These are phyloP conservation scores for Quercus aquifolioides DNA, from an alignment of 306 rosid species.

Conservation along the genomic window DNA sequence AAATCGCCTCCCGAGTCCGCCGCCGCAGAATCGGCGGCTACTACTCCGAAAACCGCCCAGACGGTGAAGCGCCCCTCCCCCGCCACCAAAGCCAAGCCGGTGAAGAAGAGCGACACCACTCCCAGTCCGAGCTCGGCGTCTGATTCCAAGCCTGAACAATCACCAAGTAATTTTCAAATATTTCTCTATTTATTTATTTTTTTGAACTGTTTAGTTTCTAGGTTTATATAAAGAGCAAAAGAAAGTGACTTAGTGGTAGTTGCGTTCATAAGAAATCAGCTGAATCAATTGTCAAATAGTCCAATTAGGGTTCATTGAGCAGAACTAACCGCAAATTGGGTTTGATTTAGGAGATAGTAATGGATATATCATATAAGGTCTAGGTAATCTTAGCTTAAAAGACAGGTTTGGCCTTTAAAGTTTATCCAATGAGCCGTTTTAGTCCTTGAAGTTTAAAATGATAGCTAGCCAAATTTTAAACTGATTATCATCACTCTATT, in stretches of 20 bases:
- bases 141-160: constrained; percentile 28
- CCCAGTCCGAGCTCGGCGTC: constrained; percentile 18
- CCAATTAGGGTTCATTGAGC: background rate
- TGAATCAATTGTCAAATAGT: background rate
- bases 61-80: constrained; percentile 31
- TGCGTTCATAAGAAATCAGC: background rate
- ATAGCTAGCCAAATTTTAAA: too few species aligned
- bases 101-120: constrained; percentile 44
- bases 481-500: too few species aligned
- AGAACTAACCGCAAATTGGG: background rate
- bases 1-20: constrained; percentile 27
- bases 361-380: too few species aligned
- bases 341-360: too few species aligned
- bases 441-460: too few species aligned
- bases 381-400: too few species aligned
- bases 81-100: constrained; percentile 32
- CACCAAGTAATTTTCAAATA: constrained; percentile 34
- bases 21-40: background rate
- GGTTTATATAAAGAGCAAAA: background rate
- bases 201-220: background rate
- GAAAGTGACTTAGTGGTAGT: background rate
- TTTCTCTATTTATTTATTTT: background rate
- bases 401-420: too few species aligned
- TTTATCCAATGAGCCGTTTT: too few species aligned
- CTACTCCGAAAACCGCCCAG: constrained; percentile 17